Conservation (phyloP, 2,329 filamentous ascomycete genomes). For the Sporothrix humicola region DNA sequence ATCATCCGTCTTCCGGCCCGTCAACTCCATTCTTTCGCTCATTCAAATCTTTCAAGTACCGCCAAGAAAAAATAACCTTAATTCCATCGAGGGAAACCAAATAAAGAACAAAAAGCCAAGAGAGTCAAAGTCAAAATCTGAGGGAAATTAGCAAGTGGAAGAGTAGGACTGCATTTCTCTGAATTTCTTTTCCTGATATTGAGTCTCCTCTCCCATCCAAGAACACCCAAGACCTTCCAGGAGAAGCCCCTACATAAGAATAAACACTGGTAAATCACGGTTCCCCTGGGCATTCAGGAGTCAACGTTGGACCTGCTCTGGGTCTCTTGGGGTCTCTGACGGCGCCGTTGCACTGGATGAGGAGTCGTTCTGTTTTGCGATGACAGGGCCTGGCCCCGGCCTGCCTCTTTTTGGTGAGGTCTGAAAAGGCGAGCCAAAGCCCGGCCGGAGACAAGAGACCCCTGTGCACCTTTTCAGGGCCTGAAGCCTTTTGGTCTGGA, state of each 20-base stretch:
- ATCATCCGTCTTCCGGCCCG: constrained; percentile 3
- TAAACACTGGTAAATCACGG: not conserved
- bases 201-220: too few relatives aligned
- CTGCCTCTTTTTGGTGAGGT: not conserved
- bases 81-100: not conserved
- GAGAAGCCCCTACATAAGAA: not conserved
- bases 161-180: not conserved
- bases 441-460: not conserved
- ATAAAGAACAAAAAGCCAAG: not conserved
- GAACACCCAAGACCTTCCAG: not conserved
- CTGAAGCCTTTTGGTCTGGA: not conserved
- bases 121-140: not conserved
- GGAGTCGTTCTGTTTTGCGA: constrained; percentile 16
- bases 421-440: not conserved
- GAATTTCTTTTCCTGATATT: too few relatives aligned
- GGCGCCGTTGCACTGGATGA: constrained; percentile 23
- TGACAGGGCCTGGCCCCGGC: not conserved
- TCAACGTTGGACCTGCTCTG: not conserved
- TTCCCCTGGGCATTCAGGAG: constrained; percentile 12
- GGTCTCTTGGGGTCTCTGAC: not conserved
- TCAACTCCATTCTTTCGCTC: not conserved
- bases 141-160: constrained; percentile 17
- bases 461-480: not conserved
- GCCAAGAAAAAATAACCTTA: constrained; percentile 8
- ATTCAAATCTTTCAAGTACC: not conserved